Evolutionary conservation across 768 basidiomycete species (phyloP).

Genomic region (Calvatia gigantea): DNA sequence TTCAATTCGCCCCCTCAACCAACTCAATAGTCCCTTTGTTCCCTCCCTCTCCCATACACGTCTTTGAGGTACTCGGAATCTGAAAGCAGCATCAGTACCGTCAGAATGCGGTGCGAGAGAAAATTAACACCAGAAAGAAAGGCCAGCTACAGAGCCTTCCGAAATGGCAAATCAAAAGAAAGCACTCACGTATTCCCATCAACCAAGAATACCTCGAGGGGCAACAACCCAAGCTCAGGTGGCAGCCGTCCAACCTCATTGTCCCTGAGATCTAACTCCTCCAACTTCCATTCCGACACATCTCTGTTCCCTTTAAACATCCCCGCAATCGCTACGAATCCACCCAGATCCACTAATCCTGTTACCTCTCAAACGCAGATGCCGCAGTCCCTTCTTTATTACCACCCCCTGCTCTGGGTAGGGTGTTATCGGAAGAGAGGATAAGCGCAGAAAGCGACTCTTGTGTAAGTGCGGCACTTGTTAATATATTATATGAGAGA

Average conservation of each 20-base stretch:
- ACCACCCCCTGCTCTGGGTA: background rate
- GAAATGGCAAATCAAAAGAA: background rate
- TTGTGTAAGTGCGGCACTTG: slow-evolving; percentile 45
- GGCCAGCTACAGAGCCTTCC: background rate
- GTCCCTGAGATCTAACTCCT: slow-evolving; percentile 80
- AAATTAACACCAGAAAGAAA: background rate
- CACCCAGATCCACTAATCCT: slow-evolving; percentile 55
- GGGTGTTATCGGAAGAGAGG: slow-evolving; percentile 32
- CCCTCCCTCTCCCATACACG: slow-evolving; percentile 87
- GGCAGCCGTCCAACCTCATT: slow-evolving; percentile 74
- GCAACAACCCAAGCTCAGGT: slow-evolving; percentile 67
- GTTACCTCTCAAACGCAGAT: slow-evolving; percentile 70
- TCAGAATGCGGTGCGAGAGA: background rate
- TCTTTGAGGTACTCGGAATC: slow-evolving; percentile 79
- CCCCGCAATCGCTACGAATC: slow-evolving; percentile 58
- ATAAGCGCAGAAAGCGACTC: slow-evolving; percentile 49
- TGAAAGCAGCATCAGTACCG: slow-evolving; percentile 20
- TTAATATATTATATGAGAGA: slow-evolving; percentile 71
- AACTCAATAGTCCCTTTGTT: slow-evolving; percentile 75
- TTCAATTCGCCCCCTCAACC: slow-evolving; percentile 75
- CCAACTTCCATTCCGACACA: slow-evolving; percentile 68
- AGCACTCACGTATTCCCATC: slow-evolving; percentile 76
- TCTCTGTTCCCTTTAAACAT: slow-evolving; percentile 63
- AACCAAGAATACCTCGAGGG: slow-evolving; percentile 78
- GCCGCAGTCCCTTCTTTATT: slow-evolving; percentile 53